phyloP scores from a whole-genome alignment of 2,329 filamentous ascomycete genomes.

The Pyrenochaeta sp. region DNA sequence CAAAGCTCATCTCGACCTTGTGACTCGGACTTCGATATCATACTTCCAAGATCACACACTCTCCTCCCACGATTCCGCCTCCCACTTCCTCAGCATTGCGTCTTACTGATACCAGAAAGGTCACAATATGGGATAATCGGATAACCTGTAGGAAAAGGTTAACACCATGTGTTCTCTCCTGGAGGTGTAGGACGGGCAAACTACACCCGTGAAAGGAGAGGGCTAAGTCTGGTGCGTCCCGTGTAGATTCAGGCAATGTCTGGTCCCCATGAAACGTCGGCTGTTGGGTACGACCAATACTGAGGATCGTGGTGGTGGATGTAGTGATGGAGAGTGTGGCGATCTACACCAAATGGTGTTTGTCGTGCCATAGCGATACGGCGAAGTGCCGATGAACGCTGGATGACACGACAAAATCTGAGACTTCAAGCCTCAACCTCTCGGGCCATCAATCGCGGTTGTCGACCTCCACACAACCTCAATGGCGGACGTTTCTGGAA shows the following conservation, averaged over 20 bases:
- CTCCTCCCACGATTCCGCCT: neutral
- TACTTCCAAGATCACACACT: conserved; percentile 11
- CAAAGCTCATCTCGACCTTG: neutral
- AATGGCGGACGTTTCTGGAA: no score
- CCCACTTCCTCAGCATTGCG: conserved; percentile 3
- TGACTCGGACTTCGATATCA: conserved; percentile 1
- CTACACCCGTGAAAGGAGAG: conserved; percentile 3
- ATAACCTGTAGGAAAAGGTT: conserved; percentile 6
- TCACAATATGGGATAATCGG: conserved; percentile 9
- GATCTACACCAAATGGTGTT: conserved; percentile 2
- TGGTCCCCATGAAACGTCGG: conserved; percentile 16
- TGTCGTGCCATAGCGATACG: neutral
- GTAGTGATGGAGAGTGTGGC: conserved; percentile 3
- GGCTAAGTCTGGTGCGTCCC: conserved; percentile 4
- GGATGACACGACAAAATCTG: neutral
- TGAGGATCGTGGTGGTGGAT: conserved; percentile 8
- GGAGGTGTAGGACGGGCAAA: conserved; percentile 6
- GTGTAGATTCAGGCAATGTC: conserved; percentile 11
- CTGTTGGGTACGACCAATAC: conserved; percentile 16
- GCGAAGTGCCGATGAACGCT: neutral
- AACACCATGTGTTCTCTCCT: conserved; percentile 3
- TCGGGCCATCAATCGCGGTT: no score
- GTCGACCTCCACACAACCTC: no score
- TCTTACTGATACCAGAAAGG: conserved; percentile 16
- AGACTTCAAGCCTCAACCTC: neutral